A percentile compares a stretch with the other conserved stretches of the same genome.
These are phyloP conservation scores for Paramecium tetraurelia DNA, from an alignment of 73 alveolate genomes.

Conservation along the genomic window DNA sequence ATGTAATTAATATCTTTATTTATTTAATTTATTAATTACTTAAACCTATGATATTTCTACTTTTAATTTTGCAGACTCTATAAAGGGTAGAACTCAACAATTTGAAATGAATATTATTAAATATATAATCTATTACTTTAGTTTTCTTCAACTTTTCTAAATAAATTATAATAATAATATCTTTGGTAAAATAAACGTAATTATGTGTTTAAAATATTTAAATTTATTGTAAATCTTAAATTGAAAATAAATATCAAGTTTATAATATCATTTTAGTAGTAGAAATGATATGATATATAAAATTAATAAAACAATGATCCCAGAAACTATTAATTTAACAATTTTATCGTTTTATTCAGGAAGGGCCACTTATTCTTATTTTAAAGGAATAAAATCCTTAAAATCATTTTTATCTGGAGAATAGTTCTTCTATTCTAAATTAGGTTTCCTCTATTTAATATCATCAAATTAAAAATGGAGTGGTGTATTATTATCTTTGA, in stretches of 20 bases:
- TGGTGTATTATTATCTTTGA: neutral
- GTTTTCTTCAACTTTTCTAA: too few relatives aligned
- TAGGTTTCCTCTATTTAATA: neutral
- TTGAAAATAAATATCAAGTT: neutral
- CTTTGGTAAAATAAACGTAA: too few relatives aligned
- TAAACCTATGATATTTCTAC: too few relatives aligned
- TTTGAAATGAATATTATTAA: too few relatives aligned
- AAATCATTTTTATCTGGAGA: neutral
- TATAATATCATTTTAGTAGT: neutral
- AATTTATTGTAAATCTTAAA: too few relatives aligned
- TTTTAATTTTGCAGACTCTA: too few relatives aligned
- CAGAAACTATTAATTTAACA: neutral
- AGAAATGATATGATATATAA: neutral
- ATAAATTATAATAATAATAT: too few relatives aligned
- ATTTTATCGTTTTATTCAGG: slow-evolving; percentile 13
- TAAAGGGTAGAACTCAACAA: too few relatives aligned
- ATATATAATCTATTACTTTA: too few relatives aligned
- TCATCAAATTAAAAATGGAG: neutral
- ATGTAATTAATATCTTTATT: too few relatives aligned
- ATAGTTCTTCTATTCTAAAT: neutral
- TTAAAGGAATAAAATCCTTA: neutral
- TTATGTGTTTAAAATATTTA: too few relatives aligned
- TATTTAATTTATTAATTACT: too few relatives aligned
- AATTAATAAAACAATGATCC: neutral
- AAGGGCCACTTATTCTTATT: neutral